Percentiles rank a stretch among this genome's conserved stretches.
Evolutionary conservation across 345 rosid species (phyloP).

Genomic region (Trapa incisa): DNA sequence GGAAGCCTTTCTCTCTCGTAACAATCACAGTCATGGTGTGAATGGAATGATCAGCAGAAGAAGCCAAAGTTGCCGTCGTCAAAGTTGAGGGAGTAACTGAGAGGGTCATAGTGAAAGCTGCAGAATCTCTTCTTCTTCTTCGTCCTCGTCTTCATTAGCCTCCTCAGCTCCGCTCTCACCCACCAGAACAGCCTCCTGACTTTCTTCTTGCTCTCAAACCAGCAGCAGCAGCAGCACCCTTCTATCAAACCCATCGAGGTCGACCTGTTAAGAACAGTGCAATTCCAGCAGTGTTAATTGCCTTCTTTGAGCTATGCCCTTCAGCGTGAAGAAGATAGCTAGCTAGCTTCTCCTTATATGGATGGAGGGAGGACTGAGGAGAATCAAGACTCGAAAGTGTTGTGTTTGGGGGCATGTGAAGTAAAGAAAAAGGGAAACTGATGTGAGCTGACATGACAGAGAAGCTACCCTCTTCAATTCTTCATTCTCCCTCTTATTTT

Average conservation of each 20-base stretch:
- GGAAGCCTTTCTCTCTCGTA: not conserved
- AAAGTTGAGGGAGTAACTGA: conserved; percentile 76
- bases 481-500: too few relatives aligned
- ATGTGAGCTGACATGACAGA: not conserved
- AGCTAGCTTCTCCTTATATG: not conserved
- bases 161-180: conserved; percentile 42
- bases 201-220: conserved; percentile 31
- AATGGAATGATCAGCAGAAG: conserved; percentile 25
- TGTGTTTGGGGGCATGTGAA: not conserved
- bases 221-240: not conserved
- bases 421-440: not conserved
- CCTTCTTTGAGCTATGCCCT: too few relatives aligned
- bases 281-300: too few relatives aligned
- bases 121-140: conserved; percentile 25
- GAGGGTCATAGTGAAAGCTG: conserved; percentile 53
- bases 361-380: too few relatives aligned
- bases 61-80: conserved; percentile 60
- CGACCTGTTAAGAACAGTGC: not conserved
- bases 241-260: not conserved
- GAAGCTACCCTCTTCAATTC: not conserved
- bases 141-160: conserved; percentile 28
- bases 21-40: not conserved
- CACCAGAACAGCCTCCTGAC: conserved; percentile 50
- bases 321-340: too few relatives aligned
- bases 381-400: too few relatives aligned